Evolutionary conservation across 176 grass and related monocot genomes (phyloP).

Genomic region (Carex cristatella): DNA sequence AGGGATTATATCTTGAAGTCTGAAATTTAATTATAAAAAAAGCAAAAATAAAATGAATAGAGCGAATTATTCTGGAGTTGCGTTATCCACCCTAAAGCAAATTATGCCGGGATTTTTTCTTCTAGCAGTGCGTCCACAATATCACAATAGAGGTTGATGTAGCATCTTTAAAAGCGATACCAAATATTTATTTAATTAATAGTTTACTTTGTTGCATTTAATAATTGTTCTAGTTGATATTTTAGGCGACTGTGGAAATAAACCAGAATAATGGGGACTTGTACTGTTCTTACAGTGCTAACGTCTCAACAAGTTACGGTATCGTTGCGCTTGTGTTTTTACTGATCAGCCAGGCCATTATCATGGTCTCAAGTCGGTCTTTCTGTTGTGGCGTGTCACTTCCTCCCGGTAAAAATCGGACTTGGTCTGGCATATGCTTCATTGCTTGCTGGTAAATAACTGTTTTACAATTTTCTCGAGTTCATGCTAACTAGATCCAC

Average conservation of each 20-base stretch:
- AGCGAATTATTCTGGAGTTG: too few relatives aligned
- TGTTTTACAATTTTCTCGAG: background rate
- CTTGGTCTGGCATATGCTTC: conserved; percentile 54
- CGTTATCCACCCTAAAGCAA: too few relatives aligned
- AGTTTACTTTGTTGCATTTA: background rate
- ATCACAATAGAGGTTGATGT: too few relatives aligned
- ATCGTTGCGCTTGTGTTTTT: conserved; percentile 57
- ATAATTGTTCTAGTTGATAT: background rate
- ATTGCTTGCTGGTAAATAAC: conserved; percentile 56
- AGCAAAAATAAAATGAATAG: too few relatives aligned
- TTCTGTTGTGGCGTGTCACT: conserved; percentile 83
- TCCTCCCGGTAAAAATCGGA: conserved; percentile 44
- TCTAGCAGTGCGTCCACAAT: too few relatives aligned
- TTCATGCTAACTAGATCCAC: background rate
- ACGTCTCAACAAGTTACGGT: conserved; percentile 66
- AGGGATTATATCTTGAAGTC: too few relatives aligned
- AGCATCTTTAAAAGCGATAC: too few relatives aligned
- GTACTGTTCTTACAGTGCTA: conserved; percentile 66
- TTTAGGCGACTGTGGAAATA: conserved; percentile 32
- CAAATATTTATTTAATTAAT: too few relatives aligned
- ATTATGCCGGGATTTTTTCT: too few relatives aligned
- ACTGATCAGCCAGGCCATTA: conserved; percentile 39
- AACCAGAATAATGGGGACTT: background rate
- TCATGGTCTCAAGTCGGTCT: conserved; percentile 48
- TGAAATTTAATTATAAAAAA: too few relatives aligned